These are phyloP conservation scores for Boletus huronensis DNA, from an alignment of 768 basidiomycete species.

Conservation along the genomic window DNA sequence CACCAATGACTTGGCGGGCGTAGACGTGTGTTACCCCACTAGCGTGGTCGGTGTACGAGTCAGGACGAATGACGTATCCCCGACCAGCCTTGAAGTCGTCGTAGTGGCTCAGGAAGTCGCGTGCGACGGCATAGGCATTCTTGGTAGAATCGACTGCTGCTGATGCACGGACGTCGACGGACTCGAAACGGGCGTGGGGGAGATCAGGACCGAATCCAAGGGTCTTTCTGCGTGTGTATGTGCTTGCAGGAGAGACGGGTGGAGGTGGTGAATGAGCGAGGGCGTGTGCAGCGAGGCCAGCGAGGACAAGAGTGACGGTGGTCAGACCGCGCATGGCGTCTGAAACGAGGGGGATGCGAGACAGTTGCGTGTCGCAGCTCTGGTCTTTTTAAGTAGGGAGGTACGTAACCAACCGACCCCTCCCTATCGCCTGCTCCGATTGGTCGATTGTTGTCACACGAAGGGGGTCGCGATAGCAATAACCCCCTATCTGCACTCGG, in stretches of 20 bases:
- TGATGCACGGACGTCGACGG: conserved; percentile 38
- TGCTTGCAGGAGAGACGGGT: not conserved
- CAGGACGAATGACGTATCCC: conserved; percentile 62
- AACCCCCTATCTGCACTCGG: conserved; percentile 8
- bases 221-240: conserved; percentile 61
- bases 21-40: conserved; percentile 91
- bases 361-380: not conserved
- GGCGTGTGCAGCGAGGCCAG: conserved; percentile 55
- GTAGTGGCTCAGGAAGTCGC: conserved; percentile 49
- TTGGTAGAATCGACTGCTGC: conserved; percentile 38
- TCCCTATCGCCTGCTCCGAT: conserved; percentile 7
- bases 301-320: conserved; percentile 57
- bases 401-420: conserved; percentile 21
- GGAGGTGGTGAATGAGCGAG: conserved; percentile 40
- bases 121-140: conserved; percentile 62
- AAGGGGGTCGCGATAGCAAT: conserved; percentile 13
- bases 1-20: conserved; percentile 78
- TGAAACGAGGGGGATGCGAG: not conserved
- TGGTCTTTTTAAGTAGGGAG: conserved; percentile 15
- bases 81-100: conserved; percentile 34
- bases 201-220: conserved; percentile 84
- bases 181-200: conserved; percentile 64
- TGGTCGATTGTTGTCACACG: conserved; percentile 22
- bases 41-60: conserved; percentile 83
- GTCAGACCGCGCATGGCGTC: conserved; percentile 59